Percentiles rank a stretch among this genome's conserved stretches.
phyloP scores from a whole-genome alignment of 768 basidiomycete genomes.

The Candolleomyces aberdarensis region DNA sequence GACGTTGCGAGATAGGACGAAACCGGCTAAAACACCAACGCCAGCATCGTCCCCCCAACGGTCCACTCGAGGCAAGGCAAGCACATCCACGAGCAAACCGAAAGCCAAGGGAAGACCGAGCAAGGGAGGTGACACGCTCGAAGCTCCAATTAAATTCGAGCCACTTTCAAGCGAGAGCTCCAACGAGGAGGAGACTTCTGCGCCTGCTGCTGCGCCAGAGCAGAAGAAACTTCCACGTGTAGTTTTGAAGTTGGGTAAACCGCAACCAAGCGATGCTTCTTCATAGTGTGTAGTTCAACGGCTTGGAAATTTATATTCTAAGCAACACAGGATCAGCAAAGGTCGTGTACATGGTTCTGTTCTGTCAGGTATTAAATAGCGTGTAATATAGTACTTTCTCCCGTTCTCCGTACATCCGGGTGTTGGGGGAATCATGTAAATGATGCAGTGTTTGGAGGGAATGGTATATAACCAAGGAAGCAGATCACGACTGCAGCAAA shows the following conservation, averaged over 20 bases:
- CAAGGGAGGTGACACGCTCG: background rate
- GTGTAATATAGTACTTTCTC: background rate
- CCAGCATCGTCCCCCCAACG: background rate
- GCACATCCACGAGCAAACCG: background rate
- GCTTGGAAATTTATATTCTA: no score
- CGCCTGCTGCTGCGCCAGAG: conserved; percentile 7
- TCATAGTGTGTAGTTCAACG: background rate
- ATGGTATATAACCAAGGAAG: background rate
- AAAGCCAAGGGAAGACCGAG: conserved; percentile 3
- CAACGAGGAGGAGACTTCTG: conserved; percentile 10
- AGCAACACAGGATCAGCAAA: background rate
- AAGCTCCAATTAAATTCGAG: background rate
- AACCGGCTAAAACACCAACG: conserved; percentile 29
- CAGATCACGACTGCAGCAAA: background rate
- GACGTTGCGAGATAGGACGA: conserved; percentile 52
- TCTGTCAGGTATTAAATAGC: background rate
- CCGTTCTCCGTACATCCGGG: background rate
- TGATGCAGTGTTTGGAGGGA: background rate
- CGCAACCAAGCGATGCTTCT: conserved; percentile 26
- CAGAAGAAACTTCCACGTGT: conserved; percentile 53
- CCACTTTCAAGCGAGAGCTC: conserved; percentile 11
- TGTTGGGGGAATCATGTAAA: background rate
- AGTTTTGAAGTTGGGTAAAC: conserved; percentile 48
- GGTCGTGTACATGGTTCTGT: no score
- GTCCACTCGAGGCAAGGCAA: conserved; percentile 5